Percentiles rank a stretch among this genome's conserved stretches.
Conservation (phyloP, 306 rosid species). For the Hylodesmum podocarpum region DNA sequence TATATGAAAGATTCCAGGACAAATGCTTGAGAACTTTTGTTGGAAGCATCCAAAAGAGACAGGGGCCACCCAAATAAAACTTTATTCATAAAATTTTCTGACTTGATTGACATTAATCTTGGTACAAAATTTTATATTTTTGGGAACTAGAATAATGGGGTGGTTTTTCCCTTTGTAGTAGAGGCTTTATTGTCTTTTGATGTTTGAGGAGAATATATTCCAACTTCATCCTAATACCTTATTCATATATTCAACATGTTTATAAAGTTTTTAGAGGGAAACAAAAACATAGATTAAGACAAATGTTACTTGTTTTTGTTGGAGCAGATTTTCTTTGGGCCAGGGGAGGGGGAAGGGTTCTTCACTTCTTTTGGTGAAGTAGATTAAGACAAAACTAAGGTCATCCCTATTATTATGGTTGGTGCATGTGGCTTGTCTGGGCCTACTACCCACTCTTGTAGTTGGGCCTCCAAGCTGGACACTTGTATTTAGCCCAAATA, state of each 20-base stretch:
- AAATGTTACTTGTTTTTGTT: not conserved
- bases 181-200: constrained; percentile 6
- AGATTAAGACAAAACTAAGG: not conserved
- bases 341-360: not conserved
- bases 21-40: constrained; percentile 19
- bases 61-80: not conserved
- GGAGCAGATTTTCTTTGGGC: not conserved
- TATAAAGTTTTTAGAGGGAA: not conserved
- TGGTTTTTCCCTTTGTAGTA: constrained; percentile 18
- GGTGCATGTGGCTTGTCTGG: not conserved
- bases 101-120: constrained; percentile 17
- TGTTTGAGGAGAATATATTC: constrained; percentile 36
- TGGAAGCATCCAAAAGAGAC: constrained; percentile 21
- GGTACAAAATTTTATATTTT: not conserved
- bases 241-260: not conserved
- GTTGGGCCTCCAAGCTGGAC: not conserved
- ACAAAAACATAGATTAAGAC: not conserved
- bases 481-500: not conserved
- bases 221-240: not conserved
- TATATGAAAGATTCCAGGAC: constrained; percentile 36
- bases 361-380: too few species aligned
- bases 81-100: not conserved
- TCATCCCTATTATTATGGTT: not conserved
- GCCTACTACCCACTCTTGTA: not conserved
- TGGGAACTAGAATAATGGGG: not conserved